These are phyloP conservation scores for Gossypium stocksii DNA, from an alignment of 345 rosid genomes.

Conservation along the genomic window DNA sequence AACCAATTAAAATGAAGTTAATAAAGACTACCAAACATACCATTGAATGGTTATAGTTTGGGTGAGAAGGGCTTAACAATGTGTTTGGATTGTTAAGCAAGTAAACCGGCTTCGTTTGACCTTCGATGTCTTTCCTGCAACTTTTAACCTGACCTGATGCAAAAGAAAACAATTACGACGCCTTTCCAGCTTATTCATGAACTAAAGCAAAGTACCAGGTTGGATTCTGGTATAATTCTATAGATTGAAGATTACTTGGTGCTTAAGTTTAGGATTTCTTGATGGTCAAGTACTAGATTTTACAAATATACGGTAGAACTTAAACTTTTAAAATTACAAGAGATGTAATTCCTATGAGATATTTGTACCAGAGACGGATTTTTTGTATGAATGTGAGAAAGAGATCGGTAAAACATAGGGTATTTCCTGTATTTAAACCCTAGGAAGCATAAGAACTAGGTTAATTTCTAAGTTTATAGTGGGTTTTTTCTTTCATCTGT, in stretches of 20 bases:
- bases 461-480: too few relatives aligned
- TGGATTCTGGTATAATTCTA: too few relatives aligned
- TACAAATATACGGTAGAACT: too few relatives aligned
- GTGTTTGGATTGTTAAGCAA: conserved; percentile 38
- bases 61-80: conserved; percentile 39
- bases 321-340: too few relatives aligned
- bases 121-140: conserved; percentile 31
- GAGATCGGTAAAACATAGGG: background rate
- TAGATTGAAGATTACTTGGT: too few relatives aligned
- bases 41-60: conserved; percentile 30
- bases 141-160: conserved; percentile 43
- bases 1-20: background rate
- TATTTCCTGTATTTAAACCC: background rate
- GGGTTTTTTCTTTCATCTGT: too few relatives aligned
- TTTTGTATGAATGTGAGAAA: background rate
- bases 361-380: background rate
- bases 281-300: too few relatives aligned
- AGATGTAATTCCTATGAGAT: background rate
- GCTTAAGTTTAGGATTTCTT: too few relatives aligned
- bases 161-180: background rate
- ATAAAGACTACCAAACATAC: conserved; percentile 24
- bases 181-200: background rate
- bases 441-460: background rate
- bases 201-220: too few relatives aligned
- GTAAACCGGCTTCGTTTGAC: conserved; percentile 31